These are phyloP conservation scores for Barnettozyma botsteinii DNA, from an alignment of 805 yeast species.

Conservation along the genomic window DNA sequence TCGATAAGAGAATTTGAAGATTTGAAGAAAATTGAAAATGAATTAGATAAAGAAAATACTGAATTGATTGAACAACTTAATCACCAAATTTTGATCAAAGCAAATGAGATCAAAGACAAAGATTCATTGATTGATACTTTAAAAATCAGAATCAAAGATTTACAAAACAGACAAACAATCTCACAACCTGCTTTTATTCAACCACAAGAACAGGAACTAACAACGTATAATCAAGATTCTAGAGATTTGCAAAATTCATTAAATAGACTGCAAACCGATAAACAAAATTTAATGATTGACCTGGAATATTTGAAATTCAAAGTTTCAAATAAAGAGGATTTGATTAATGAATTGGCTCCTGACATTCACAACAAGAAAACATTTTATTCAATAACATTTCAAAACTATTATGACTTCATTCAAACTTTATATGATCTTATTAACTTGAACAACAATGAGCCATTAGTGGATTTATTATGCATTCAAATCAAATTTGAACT, in stretches of 20 bases:
- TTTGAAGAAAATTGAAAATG: constrained; percentile 43
- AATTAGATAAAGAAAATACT: constrained; percentile 39
- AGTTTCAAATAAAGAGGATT: not conserved
- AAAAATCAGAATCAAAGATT: constrained; percentile 10
- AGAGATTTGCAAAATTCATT: not conserved
- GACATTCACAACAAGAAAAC: not conserved
- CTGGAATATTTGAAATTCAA: not conserved
- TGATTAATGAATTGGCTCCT: not conserved
- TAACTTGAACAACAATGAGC: constrained; percentile 1
- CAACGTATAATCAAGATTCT: no score
- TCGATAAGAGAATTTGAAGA: constrained; percentile 44
- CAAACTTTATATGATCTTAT: not conserved
- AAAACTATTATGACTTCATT: not conserved
- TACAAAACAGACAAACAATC: no score
- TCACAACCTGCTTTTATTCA: no score
- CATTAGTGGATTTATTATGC: not conserved
- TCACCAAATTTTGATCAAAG: constrained; percentile 29
- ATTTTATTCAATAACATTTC: constrained; percentile 1
- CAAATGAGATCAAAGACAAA: constrained; percentile 18
- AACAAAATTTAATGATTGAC: not conserved
- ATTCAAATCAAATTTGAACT: not conserved
- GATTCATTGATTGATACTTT: constrained; percentile 8
- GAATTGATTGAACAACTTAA: constrained; percentile 40
- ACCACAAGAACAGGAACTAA: not conserved
- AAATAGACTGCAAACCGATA: not conserved